Evolutionary conservation across 768 basidiomycete species (phyloP), one percentile per base, ranked within the genome.

Genomic region (Rhodocollybia butyracea): DNA sequence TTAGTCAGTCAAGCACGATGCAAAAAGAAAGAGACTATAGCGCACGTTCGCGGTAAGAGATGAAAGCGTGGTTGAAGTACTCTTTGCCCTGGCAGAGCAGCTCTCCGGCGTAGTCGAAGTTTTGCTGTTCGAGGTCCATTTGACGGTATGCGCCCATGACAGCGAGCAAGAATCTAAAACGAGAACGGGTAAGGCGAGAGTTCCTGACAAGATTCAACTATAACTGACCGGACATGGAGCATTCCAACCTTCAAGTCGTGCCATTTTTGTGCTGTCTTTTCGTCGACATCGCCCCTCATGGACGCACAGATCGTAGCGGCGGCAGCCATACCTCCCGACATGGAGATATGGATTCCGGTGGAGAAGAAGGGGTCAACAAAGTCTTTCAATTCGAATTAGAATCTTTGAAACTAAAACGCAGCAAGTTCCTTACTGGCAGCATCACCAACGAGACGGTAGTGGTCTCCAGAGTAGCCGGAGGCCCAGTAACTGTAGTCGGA

Each of bases 401-500:
- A 17, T 45, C 19, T 29, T 3, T 7, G 0, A 3, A 24, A n/a
- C n/a, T n/a, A n/a, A n/a, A n/a, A 22, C 19, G n/a, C 19, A n/a
- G 22, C 0, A 6, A 21, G 10, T 24, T 19, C 61, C 72, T 60
- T 57, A 85, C 84, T 81, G 59, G 82, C 85, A 19, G 85, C 85
- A 64, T 87, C 85, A 4, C 85, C 85, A 19, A 84, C 64, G 46
- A 87, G 82, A 45, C 85, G 75, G 62, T 78, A 86, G 11, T 72
- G 69, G 32, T 67, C 63, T 3, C 83, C 84, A 11, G 78, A 80
- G 59, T 86, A 86, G 0, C 68, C 71, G 26, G 74, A 66, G 7
- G 85, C 81, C 5, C 84, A 85, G 63, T 87, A 87, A 60, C 83
- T 85, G 58, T 80, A 87, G 66, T 87, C 83, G n/a, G 74, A 73